Evolutionary conservation across 2,329 filamentous ascomycete species (phyloP), one percentile per base, ranked within the genome.

Genomic region (Neonectria ditissima): DNA sequence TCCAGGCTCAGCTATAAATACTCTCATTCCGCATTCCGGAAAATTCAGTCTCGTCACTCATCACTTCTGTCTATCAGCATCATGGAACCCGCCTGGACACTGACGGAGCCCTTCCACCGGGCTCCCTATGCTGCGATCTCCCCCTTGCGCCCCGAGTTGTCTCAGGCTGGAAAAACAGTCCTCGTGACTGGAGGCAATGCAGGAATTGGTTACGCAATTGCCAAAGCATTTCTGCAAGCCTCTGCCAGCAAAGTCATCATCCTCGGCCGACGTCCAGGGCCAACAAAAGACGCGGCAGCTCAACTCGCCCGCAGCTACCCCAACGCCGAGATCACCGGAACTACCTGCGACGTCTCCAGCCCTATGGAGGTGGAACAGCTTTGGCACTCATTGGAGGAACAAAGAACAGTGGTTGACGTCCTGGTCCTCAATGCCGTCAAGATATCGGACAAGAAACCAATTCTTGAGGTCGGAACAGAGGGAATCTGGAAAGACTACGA

Each of bases 341-440:
- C 10, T 8, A 11, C 9, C n/a, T 54, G 51, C 22, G 51, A 54
- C 26, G 51, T 54, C 1, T 41, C 51, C 3, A 54, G 34, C 10
- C 6, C 34, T 16, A 16, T 6, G 2, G 22, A 37, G 5, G 51
- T 54, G 7, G 20, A 18, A 2, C 14, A 54, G 22, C 32, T 54
- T 2, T 54, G 51, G 51, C n/a, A 39, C 20, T 18, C 14, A 4
- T 28, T 54, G 20, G 34, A 39, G 2, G 20, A 28, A 24, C 34
- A 54, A 13, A 11, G 26, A 11, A 26, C 20, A 2, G 51, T 41
- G 16, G 51, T 54, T 37, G 51, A 54, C 34, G 34, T 54, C 9
- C 32, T 54, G 34, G 51, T 28, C 14, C 14, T 54, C 11, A 54
- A 54, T 16, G 51, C 51, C 10, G 51, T 54, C 34, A 54, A 54